Percentiles rank a stretch among this genome's conserved stretches.
These are phyloP conservation scores for Ophiostoma australiae DNA, from an alignment of 2,329 filamentous ascomycete genomes.

Conservation along the genomic window DNA sequence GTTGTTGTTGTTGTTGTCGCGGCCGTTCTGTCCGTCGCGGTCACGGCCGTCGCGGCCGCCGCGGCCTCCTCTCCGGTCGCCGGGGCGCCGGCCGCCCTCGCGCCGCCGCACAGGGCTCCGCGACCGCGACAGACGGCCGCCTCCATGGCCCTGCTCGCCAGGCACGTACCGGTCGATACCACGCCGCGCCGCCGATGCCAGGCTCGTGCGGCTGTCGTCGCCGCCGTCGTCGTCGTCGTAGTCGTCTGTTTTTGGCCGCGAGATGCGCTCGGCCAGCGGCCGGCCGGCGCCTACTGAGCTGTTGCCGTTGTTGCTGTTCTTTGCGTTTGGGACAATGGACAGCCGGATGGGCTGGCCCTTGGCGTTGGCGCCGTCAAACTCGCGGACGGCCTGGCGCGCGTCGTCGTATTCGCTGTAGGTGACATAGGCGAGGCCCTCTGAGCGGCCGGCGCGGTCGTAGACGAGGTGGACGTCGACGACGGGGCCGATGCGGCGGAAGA, in stretches of 20 bases:
- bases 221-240: slow-evolving; percentile 36
- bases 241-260: slow-evolving; percentile 45
- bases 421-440: slow-evolving; percentile 77
- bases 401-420: slow-evolving; percentile 69
- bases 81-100: slow-evolving; percentile 46
- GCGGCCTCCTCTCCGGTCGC: slow-evolving; percentile 40
- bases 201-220: slow-evolving; percentile 29
- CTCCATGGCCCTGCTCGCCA: slow-evolving; percentile 37
- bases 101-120: slow-evolving; percentile 53
- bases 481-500: slow-evolving; percentile 74
- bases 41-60: slow-evolving; percentile 33
- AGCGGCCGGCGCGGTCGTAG: slow-evolving; percentile 86
- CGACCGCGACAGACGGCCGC: slow-evolving; percentile 41
- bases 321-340: slow-evolving; percentile 48
- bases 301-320: not conserved
- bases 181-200: slow-evolving; percentile 34
- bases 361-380: slow-evolving; percentile 87
- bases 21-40: slow-evolving; percentile 34
- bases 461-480: slow-evolving; percentile 63
- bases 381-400: slow-evolving; percentile 66
- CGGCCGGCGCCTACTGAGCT: slow-evolving; percentile 51
- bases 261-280: slow-evolving; percentile 58
- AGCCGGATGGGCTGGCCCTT: slow-evolving; percentile 81
- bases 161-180: slow-evolving; percentile 52
- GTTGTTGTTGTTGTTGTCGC: slow-evolving; percentile 37